Conservation (phyloP, 176 grass and related monocot species). For the Cenchrus fungigraminus region DNA sequence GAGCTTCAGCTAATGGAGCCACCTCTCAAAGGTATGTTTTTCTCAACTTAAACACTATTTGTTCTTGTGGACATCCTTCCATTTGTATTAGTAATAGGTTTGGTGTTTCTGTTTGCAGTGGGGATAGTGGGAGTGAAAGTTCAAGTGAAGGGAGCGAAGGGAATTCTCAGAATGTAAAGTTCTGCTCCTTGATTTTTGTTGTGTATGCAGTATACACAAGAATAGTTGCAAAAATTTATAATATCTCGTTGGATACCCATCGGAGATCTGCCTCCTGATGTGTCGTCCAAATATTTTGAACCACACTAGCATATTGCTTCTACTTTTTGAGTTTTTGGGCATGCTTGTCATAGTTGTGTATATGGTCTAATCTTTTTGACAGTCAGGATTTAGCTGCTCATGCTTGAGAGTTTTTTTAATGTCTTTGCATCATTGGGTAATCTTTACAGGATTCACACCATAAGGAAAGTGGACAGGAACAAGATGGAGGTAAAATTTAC, state of each 20-base stretch:
- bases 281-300: background rate
- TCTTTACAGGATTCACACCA: slow-evolving; percentile 59
- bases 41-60: slow-evolving; percentile 19
- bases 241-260: background rate
- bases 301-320: slow-evolving; percentile 4
- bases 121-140: slow-evolving; percentile 83
- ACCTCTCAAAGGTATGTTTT: slow-evolving; percentile 72
- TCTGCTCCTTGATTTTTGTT: slow-evolving; percentile 23
- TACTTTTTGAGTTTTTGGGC: background rate
- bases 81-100: slow-evolving; percentile 38
- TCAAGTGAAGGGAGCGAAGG: slow-evolving; percentile 83
- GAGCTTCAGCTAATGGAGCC: slow-evolving; percentile 69
- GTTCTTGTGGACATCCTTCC: background rate
- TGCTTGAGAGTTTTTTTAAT: slow-evolving; percentile 27
- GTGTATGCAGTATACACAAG: background rate
- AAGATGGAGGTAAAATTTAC: slow-evolving; percentile 64
- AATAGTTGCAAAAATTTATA: background rate
- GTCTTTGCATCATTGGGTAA: slow-evolving; percentile 26
- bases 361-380: slow-evolving; percentile 21
- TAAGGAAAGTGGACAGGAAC: slow-evolving; percentile 76
- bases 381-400: slow-evolving; percentile 18
- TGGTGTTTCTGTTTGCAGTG: slow-evolving; percentile 71
- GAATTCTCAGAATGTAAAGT: slow-evolving; percentile 88
- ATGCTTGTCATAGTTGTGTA: background rate
- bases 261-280: background rate